These are phyloP conservation scores for Mycena belliarum DNA, from an alignment of 768 basidiomycete species.

Conservation along the genomic window DNA sequence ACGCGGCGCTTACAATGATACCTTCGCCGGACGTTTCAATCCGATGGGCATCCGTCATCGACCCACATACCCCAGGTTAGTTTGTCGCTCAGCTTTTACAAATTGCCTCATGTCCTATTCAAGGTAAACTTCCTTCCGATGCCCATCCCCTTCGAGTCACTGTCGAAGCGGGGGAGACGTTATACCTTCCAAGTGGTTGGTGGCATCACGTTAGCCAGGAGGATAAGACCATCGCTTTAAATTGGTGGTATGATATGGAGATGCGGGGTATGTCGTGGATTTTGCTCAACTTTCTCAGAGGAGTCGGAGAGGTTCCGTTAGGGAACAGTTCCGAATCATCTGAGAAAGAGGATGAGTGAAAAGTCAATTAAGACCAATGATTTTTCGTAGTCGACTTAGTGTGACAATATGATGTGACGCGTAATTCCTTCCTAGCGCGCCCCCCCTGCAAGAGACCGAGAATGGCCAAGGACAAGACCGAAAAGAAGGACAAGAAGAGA, in stretches of 20 bases:
- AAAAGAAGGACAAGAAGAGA: constrained; percentile 75
- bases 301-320: constrained; percentile 36
- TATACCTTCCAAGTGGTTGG: constrained; percentile 94
- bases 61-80: constrained; percentile 50
- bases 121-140: constrained; percentile 46
- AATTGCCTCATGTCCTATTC: constrained; percentile 25
- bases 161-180: constrained; percentile 69
- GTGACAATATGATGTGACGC: constrained; percentile 14
- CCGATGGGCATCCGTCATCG: constrained; percentile 79
- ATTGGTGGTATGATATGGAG: constrained; percentile 91
- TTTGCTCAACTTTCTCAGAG: constrained; percentile 62
- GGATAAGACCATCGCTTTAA: constrained; percentile 67
- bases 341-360: background rate
- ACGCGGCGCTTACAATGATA: constrained; percentile 30
- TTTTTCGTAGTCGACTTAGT: background rate
- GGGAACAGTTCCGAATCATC: constrained; percentile 32
- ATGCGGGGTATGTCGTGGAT: constrained; percentile 73
- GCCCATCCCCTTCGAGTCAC: constrained; percentile 69
- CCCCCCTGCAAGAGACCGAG: background rate
- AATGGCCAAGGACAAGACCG: constrained; percentile 76
- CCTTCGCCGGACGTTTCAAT: constrained; percentile 43
- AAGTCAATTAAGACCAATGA: background rate
- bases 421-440: background rate
- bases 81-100: background rate
- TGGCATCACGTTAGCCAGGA: constrained; percentile 88